Evolutionary conservation across 2,329 filamentous ascomycete species (phyloP), one percentile per base, ranked within the genome.

Genomic region (Chrysoporthe cubensis): DNA sequence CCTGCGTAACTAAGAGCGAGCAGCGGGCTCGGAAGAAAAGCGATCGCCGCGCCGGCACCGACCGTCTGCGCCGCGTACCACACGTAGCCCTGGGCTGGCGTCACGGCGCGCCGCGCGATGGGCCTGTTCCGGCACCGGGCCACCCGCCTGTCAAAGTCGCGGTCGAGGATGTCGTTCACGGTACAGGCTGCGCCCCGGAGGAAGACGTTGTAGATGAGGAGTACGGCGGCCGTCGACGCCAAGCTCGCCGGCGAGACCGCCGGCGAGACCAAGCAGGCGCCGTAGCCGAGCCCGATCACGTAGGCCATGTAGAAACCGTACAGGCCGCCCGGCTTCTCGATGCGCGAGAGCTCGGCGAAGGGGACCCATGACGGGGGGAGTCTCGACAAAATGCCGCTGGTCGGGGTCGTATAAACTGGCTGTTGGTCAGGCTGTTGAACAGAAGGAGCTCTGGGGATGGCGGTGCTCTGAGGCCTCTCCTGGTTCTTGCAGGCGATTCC

Each of bases 131-230:
- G 78, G 21, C 81, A 84, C 62, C 82, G 78, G 72, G 79, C 78
- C 37, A 84, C 83, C 69, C 81, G 76, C 14, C 81, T 81, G 69
- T 85, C 84, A 52, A 84, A 72, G 65, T 84, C 81, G 56, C 79
- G 78, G 70, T 85, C 83, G 77, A 83, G 81, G 37, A 82, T 76
- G 69, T 85, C 83, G 71, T 85, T 85, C 71, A 84, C 83, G 2
- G 83, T 79, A 72, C 83, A 85, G 7, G 82, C 78, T 32, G 81
- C 79, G 37, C 81, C 81, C 58, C 82, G 78, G 78, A 84, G 81
- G 62, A 84, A 78, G 68, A 84, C 50, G 42, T 66, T 66, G 64
- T 71, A 72, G 6, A 71, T 70, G 1, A 74, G 58, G 2, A 74
- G 65, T 14, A 71, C 40, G 4, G 58, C 68, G 2, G 66, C 69